Percentiles rank a stretch among this genome's conserved stretches.
Evolutionary conservation across 352 stramenopile species (phyloP).

Genomic region (Achlya hypogyna): DNA sequence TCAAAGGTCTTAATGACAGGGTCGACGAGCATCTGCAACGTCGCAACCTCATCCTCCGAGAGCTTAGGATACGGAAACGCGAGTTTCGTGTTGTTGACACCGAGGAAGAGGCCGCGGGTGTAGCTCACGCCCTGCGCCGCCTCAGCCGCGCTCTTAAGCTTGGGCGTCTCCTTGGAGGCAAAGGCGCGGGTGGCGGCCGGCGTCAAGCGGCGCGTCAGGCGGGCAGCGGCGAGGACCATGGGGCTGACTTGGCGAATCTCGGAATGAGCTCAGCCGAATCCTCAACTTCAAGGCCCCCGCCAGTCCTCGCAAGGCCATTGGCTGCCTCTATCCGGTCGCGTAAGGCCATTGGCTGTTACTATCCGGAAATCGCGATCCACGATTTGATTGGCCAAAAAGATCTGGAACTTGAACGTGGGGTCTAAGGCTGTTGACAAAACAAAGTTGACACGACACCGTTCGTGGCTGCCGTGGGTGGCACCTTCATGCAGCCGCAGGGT

Average conservation of each 20-base stretch:
- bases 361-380: too few species aligned
- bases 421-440: too few species aligned
- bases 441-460: too few species aligned
- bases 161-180: not conserved
- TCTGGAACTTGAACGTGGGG: too few species aligned
- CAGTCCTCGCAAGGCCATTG: not conserved
- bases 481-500: too few species aligned
- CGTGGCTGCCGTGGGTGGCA: too few species aligned
- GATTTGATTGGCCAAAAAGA: too few species aligned
- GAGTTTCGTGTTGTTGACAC: conserved; percentile 67
- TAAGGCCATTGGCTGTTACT: too few species aligned
- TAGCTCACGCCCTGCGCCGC: conserved; percentile 60
- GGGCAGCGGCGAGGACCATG: not conserved
- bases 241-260: not conserved
- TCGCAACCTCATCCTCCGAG: conserved; percentile 63
- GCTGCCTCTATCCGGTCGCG: not conserved
- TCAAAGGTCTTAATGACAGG: conserved; percentile 73
- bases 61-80: conserved; percentile 74
- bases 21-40: conserved; percentile 77
- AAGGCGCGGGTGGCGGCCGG: not conserved
- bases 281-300: not conserved
- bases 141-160: conserved; percentile 61
- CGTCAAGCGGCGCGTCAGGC: not conserved
- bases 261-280: not conserved
- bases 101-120: conserved; percentile 72